Conservation (phyloP, 2,329 filamentous ascomycete genomes). For the Didymella glomerata region DNA sequence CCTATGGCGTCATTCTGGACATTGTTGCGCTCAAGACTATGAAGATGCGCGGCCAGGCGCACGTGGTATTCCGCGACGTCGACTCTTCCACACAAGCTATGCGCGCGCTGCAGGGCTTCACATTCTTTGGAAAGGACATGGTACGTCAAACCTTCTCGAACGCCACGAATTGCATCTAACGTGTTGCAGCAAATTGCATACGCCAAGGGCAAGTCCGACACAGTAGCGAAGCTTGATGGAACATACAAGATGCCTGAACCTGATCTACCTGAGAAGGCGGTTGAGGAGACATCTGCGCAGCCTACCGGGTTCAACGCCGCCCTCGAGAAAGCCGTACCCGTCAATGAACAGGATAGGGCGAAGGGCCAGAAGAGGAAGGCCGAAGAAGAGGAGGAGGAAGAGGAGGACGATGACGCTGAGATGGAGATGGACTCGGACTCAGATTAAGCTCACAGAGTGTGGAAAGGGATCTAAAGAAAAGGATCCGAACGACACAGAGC, state of each 20-base stretch:
- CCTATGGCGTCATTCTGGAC: constrained; percentile 91
- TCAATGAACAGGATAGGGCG: constrained; percentile 54
- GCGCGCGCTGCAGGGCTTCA: constrained; percentile 84
- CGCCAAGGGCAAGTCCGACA: constrained; percentile 87
- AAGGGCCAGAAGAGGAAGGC: constrained; percentile 73
- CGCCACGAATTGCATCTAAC: constrained; percentile 1
- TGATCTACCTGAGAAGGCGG: constrained; percentile 29
- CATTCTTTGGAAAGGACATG: constrained; percentile 85
- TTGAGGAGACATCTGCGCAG: constrained; percentile 35
- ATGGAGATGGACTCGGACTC: constrained; percentile 73
- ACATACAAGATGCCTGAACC: constrained; percentile 76
- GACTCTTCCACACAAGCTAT: constrained; percentile 94
- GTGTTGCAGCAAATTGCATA: constrained; percentile 82
- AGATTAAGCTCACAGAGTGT: constrained; percentile 26
- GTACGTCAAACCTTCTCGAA: constrained; percentile 60
- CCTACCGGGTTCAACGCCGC: constrained; percentile 56
- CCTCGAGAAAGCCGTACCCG: constrained; percentile 43
- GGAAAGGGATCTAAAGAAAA: not conserved
- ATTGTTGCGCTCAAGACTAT: constrained; percentile 86
- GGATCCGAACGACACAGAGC: not conserved
- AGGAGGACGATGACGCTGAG: constrained; percentile 56
- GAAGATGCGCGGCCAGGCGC: constrained; percentile 96
- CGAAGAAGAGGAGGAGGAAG: constrained; percentile 66
- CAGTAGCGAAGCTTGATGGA: constrained; percentile 89
- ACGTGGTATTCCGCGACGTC: constrained; percentile 87